Conservation (phyloP, 2,329 filamentous ascomycete genomes). For the Saccharata proteae region DNA sequence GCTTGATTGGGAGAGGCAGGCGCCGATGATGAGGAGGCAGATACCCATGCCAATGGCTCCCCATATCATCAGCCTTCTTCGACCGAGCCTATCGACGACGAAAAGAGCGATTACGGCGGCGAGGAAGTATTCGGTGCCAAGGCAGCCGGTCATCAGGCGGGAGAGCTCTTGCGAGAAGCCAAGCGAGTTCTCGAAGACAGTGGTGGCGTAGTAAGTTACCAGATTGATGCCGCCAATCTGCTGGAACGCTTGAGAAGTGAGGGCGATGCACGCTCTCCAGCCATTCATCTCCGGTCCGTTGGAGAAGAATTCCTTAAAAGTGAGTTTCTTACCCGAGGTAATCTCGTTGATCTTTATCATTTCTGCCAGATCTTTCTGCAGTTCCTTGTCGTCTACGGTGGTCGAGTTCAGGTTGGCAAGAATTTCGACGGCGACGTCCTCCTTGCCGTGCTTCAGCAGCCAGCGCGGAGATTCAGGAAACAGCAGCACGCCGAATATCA, state of each 20-base stretch:
- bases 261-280: conserved; percentile 7
- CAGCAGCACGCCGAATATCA: conserved; percentile 30
- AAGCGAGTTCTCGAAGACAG: conserved; percentile 8
- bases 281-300: conserved; percentile 10
- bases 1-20: neutral
- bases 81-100: conserved; percentile 18
- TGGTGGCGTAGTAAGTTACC: conserved; percentile 9
- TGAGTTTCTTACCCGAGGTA: conserved; percentile 8
- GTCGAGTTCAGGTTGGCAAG: too few relatives aligned
- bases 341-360: conserved; percentile 9
- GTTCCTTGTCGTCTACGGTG: too few relatives aligned
- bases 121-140: conserved; percentile 18
- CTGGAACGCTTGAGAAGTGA: conserved; percentile 5
- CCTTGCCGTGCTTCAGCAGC: conserved; percentile 42
- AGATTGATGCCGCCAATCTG: conserved; percentile 6
- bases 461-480: conserved; percentile 48
- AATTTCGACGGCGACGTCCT: conserved; percentile 36
- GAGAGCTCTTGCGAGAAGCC: conserved; percentile 1
- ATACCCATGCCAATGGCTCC: conserved; percentile 18
- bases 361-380: neutral
- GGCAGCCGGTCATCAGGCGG: conserved; percentile 6
- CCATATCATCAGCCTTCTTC: conserved; percentile 20
- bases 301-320: conserved; percentile 9
- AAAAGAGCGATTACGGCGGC: conserved; percentile 14
- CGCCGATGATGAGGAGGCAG: conserved; percentile 17